Conservation (phyloP, 1,284 basidiomycete genomes). For the Mycena sp. region DNA sequence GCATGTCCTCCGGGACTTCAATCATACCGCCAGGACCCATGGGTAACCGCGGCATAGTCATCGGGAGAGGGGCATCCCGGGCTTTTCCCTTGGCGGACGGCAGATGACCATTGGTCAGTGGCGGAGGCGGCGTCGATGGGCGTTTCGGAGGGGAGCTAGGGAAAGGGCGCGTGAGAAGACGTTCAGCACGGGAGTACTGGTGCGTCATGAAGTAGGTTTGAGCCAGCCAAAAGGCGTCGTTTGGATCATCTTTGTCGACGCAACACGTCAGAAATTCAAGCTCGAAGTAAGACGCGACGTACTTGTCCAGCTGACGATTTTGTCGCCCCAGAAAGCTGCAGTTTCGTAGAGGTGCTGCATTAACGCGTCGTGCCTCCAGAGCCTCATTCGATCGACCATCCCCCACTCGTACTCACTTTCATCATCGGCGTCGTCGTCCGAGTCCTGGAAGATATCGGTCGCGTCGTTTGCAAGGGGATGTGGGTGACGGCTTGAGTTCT, state of each 20-base stretch:
- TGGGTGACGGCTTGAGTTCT: slow-evolving; percentile 54
- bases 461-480: slow-evolving; percentile 82
- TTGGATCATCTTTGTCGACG: slow-evolving; percentile 76
- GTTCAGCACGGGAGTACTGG: slow-evolving; percentile 94
- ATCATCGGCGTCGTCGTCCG: slow-evolving; percentile 64
- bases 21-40: slow-evolving; percentile 75
- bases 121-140: slow-evolving; percentile 42
- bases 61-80: slow-evolving; percentile 56
- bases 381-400: slow-evolving; percentile 93
- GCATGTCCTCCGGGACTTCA: slow-evolving; percentile 67
- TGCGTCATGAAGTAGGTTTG: slow-evolving; percentile 97
- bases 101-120: slow-evolving; percentile 54
- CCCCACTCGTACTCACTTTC: slow-evolving; percentile 79
- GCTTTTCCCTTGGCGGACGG: slow-evolving; percentile 64
- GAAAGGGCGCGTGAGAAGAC: slow-evolving; percentile 88
- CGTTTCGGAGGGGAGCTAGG: slow-evolving; percentile 56
- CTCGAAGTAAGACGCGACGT: slow-evolving; percentile 56
- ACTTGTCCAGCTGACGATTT: slow-evolving; percentile 95
- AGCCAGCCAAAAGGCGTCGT: slow-evolving; percentile 99
- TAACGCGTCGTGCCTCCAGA: slow-evolving; percentile 97
- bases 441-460: slow-evolving; percentile 78
- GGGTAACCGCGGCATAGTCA: slow-evolving; percentile 65
- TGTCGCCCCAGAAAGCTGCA: slow-evolving; percentile 98
- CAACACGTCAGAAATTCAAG: slow-evolving; percentile 17
- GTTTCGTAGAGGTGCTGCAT: slow-evolving; percentile 99